A percentile compares a stretch with the other conserved stretches of the same genome.
phyloP scores from a whole-genome alignment of 768 basidiomycete species.

The Pleurotus eryngii region DNA sequence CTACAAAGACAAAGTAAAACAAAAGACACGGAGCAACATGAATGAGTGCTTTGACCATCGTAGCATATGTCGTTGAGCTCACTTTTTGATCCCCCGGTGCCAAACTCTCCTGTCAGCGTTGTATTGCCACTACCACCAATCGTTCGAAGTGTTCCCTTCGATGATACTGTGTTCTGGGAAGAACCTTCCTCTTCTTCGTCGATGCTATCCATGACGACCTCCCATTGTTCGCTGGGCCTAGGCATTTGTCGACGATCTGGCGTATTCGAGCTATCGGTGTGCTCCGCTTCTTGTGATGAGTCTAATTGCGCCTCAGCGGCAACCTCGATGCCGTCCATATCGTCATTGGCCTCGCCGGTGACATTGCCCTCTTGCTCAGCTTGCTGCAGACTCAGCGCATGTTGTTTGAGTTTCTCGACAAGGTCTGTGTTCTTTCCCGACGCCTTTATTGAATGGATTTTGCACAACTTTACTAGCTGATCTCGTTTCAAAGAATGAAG shows the following conservation, averaged over 20 bases:
- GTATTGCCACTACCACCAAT: constrained; percentile 21
- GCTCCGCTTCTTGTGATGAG: neutral
- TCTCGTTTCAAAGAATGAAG: constrained; percentile 80
- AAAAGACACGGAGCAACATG: constrained; percentile 6
- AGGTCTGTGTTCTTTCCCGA: constrained; percentile 77
- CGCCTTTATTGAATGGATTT: constrained; percentile 76
- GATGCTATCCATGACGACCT: constrained; percentile 82
- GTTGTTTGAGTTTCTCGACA: constrained; percentile 62
- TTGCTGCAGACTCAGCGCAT: constrained; percentile 60
- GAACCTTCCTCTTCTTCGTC: constrained; percentile 60
- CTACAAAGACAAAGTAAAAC: constrained; percentile 28
- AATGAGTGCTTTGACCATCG: neutral
- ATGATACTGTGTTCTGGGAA: constrained; percentile 47
- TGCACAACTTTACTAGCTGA: constrained; percentile 83
- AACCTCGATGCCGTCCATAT: constrained; percentile 4
- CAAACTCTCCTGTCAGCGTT: constrained; percentile 63
- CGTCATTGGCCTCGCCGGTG: constrained; percentile 11
- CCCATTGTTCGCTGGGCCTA: constrained; percentile 80
- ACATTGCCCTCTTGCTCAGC: constrained; percentile 36
- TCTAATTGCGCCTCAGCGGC: neutral
- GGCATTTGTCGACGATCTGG: constrained; percentile 24
- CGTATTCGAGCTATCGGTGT: neutral
- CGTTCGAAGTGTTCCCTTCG: constrained; percentile 31
- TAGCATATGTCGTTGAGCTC: constrained; percentile 15
- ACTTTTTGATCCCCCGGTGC: constrained; percentile 64